Percentiles rank a stretch among this genome's conserved stretches.
Evolutionary conservation across 2,329 filamentous ascomycete genomes (phyloP).

Genomic region (Aspergillus cejpii): DNA sequence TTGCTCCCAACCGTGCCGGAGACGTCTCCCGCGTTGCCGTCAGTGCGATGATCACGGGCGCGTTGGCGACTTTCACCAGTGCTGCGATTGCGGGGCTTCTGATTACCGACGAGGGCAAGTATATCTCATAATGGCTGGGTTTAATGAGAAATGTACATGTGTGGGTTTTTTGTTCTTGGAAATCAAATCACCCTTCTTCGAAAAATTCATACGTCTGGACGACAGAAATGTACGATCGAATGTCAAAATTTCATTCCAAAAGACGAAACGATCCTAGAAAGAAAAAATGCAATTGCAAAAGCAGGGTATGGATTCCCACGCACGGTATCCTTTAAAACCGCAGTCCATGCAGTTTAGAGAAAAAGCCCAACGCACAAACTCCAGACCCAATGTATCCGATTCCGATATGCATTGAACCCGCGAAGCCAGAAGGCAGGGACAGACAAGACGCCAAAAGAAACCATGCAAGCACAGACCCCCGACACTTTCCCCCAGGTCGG

Average conservation of each 20-base stretch:
- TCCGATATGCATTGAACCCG: slow-evolving; percentile 9
- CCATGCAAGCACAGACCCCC: slow-evolving; percentile 8
- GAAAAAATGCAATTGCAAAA: too few relatives aligned
- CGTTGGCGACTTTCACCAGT: slow-evolving; percentile 70
- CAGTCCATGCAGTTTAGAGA: slow-evolving; percentile 1
- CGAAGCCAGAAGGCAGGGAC: neutral
- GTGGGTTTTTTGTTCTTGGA: too few relatives aligned
- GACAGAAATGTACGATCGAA: too few relatives aligned
- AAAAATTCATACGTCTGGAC: too few relatives aligned
- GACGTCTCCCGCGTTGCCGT: slow-evolving; percentile 71
- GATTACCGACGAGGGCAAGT: slow-evolving; percentile 48
- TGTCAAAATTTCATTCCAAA: too few relatives aligned
- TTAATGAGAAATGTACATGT: too few relatives aligned
- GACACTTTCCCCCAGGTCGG: slow-evolving; percentile 9
- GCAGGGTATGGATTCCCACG: slow-evolving; percentile 5
- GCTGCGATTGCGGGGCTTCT: slow-evolving; percentile 73
- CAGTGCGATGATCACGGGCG: slow-evolving; percentile 69
- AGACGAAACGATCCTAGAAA: neutral
- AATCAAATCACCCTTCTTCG: too few relatives aligned
- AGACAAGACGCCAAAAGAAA: slow-evolving; percentile 5
- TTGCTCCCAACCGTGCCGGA: slow-evolving; percentile 65
- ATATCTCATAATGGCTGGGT: slow-evolving; percentile 5
- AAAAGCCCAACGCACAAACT: slow-evolving; percentile 12
- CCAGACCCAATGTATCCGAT: slow-evolving; percentile 9
- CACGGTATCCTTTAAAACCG: slow-evolving; percentile 60